Conservation (phyloP, 352 stramenopile genomes). For the Pythium folliculosum region DNA sequence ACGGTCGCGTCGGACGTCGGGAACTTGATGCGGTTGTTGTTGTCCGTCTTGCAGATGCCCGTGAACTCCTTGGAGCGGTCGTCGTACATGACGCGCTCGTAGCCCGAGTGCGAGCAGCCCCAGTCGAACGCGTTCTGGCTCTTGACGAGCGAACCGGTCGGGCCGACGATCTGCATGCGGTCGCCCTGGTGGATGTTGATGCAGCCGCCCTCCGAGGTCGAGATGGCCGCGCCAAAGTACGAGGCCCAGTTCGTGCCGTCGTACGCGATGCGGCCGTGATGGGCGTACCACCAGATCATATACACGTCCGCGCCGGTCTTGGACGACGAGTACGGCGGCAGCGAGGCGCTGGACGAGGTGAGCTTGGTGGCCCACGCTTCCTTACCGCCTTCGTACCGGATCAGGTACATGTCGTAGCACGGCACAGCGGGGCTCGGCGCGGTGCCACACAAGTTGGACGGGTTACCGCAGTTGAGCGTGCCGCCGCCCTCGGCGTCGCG, state of each 20-base stretch:
- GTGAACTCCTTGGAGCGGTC: conserved; percentile 44
- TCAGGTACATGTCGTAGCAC: conserved; percentile 69
- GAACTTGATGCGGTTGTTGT: conserved; percentile 72
- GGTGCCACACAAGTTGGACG: conserved; percentile 50
- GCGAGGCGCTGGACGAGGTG: conserved; percentile 45
- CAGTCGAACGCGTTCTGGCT: conserved; percentile 51
- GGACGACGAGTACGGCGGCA: conserved; percentile 54
- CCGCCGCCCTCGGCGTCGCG: conserved; percentile 50
- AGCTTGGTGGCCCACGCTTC: conserved; percentile 63
- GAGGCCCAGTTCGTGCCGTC: conserved; percentile 64
- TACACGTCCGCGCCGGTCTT: conserved; percentile 50
- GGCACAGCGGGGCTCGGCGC: conserved; percentile 39
- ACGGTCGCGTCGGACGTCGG: conserved; percentile 54
- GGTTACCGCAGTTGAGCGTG: conserved; percentile 62
- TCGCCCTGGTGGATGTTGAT: conserved; percentile 76
- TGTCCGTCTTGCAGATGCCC: conserved; percentile 68
- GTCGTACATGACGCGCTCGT: conserved; percentile 64
- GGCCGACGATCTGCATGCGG: conserved; percentile 63
- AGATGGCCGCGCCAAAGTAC: conserved; percentile 63
- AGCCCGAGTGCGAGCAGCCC: conserved; percentile 61
- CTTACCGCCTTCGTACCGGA: conserved; percentile 48
- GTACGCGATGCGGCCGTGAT: conserved; percentile 60
- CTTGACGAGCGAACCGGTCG: conserved; percentile 41
- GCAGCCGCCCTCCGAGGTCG: conserved; percentile 51
- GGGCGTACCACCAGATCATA: conserved; percentile 76